Base-by-base conservation (phyloP, 306 rosid genomes). In the Lathyrus aphaca region DNA sequence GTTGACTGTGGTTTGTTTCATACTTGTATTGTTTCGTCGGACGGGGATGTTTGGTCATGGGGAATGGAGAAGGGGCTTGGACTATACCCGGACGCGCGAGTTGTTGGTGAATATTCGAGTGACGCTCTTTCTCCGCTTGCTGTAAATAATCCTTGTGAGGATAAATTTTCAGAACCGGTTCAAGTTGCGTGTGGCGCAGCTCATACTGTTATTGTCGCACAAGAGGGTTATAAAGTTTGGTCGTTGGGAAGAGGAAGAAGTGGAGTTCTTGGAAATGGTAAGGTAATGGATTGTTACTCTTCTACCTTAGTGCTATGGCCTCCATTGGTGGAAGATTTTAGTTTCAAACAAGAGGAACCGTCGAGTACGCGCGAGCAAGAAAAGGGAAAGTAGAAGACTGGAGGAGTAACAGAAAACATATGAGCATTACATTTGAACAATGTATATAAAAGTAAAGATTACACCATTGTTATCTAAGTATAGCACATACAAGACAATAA, bases 61-160 rank as follows among this genome's bases (percentile, higher is more conserved):
- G 98, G 98, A 75, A 93, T 93, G 98, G 94, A 85, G 82, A 90
- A 78, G 81, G 98, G 98, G 44, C 96, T 93, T 54, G 98, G 98
- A 40, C 81, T 93, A 35, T 93, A 92, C 75, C 96, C 97, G 1
- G 87, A 82, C 66, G 97, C 94, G 44, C 76, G 78, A 79, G 83
- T 69, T 44, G 63, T 79, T 13, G 84, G 79, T 38, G 27, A 77
- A 17, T 88, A 83, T 81, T 39, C 90, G 0, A 96, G 98, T 13
- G 96, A 93, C 68, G 96, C 96, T 1, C 42, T 86, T 48, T 86
- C 78, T 74, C 98, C 98, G 13, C 65, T 79, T 51, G 76, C 86
- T 70, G 27, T 77, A 21, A 77, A 77, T 45, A 57, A 45, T 53
- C 73, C 77, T 3, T 42, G 79, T 62, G 80, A 81, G 19, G 68